These are phyloP conservation scores for Pestalotiopsis fici DNA, from an alignment of 2,329 filamentous ascomycete species.

Conservation along the genomic window DNA sequence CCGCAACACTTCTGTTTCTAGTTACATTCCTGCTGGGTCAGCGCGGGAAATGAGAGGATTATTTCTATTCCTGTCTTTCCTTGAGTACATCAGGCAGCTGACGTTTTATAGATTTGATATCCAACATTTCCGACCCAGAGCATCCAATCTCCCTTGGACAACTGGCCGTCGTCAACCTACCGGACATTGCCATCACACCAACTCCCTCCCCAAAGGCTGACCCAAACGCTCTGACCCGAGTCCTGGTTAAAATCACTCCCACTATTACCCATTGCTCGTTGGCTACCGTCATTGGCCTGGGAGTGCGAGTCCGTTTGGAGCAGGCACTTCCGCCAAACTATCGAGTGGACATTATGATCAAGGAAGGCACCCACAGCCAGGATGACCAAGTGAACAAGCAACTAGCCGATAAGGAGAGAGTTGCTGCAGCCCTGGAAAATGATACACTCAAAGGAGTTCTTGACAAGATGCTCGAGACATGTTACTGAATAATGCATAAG, in stretches of 20 bases:
- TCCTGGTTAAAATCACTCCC: constrained; percentile 88
- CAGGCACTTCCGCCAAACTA: constrained; percentile 90
- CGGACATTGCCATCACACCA: constrained; percentile 80
- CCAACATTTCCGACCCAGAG: constrained; percentile 93
- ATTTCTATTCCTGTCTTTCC: constrained; percentile 11
- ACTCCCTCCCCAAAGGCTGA: constrained; percentile 59
- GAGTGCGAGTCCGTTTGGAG: constrained; percentile 87
- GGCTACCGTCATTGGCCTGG: constrained; percentile 93
- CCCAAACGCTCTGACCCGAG: constrained; percentile 63
- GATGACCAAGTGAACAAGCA: constrained; percentile 98
- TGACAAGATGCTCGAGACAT: constrained; percentile 91
- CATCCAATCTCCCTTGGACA: constrained; percentile 93
- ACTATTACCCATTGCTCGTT: constrained; percentile 97
- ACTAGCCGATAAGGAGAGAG: constrained; percentile 91
- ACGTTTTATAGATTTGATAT: constrained; percentile 75
- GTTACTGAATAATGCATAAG: constrained; percentile 49
- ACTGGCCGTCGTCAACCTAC: constrained; percentile 92
- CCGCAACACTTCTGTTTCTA: background rate
- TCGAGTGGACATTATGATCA: constrained; percentile 88
- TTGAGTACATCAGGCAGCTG: constrained; percentile 28
- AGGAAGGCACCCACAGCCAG: constrained; percentile 93
- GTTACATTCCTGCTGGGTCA: background rate
- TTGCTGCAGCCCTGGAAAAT: constrained; percentile 93
- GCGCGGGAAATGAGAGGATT: background rate
- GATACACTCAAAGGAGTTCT: constrained; percentile 85